These are phyloP conservation scores for Penicillium robsamsonii DNA, from an alignment of 495 filamentous ascomycete species.

Conservation along the genomic window DNA sequence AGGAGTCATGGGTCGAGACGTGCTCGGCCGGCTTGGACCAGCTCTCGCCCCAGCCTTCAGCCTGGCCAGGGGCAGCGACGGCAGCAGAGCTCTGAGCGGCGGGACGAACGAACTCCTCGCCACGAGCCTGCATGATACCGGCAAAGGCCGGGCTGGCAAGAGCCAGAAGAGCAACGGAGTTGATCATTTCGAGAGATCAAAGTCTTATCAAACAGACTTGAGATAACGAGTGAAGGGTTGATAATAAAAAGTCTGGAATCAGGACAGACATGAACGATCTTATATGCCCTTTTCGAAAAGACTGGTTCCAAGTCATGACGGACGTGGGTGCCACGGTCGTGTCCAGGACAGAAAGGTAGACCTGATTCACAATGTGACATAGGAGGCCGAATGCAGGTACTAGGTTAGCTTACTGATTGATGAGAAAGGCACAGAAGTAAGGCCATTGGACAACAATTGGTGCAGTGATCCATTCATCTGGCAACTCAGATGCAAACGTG, in stretches of 20 bases:
- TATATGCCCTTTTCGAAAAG: constrained; percentile 31
- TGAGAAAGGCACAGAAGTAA: constrained; percentile 21
- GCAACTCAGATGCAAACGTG: constrained; percentile 29
- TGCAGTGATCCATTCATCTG: constrained; percentile 18
- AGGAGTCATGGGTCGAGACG: not conserved
- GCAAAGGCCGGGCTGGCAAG: constrained; percentile 43
- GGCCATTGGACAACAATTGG: constrained; percentile 15
- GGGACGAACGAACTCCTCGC: constrained; percentile 19
- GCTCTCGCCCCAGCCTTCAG: constrained; percentile 12
- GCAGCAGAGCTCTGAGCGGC: constrained; percentile 7
- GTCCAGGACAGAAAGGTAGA: constrained; percentile 30
- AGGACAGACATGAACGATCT: constrained; percentile 19
- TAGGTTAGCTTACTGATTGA: constrained; percentile 21
- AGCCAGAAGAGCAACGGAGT: constrained; percentile 41
- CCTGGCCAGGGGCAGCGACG: not conserved
- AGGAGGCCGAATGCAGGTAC: constrained; percentile 27
- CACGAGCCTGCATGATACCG: constrained; percentile 38
- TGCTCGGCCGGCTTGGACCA: constrained; percentile 16
- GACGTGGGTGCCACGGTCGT: constrained; percentile 33
- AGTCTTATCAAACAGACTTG: constrained; percentile 23
- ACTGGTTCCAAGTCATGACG: constrained; percentile 18
- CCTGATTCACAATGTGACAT: constrained; percentile 25
- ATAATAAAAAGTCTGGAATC: constrained; percentile 12
- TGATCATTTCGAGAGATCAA: constrained; percentile 41
- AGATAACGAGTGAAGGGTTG: constrained; percentile 40